phyloP scores from a whole-genome alignment of 306 rosid genomes.

The Acacia confusa region DNA sequence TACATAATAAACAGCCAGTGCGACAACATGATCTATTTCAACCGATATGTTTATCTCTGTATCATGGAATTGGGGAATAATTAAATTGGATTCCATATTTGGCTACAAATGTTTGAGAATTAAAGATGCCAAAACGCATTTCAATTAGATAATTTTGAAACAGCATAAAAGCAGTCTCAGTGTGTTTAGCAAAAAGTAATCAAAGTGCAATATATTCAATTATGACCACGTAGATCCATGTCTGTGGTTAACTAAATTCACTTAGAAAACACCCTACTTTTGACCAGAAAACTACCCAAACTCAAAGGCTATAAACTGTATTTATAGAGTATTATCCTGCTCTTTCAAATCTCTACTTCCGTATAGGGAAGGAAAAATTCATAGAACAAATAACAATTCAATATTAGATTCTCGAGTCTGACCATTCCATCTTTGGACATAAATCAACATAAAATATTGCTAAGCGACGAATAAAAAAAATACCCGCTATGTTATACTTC shows the following conservation, averaged over 20 bases:
- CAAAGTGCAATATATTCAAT: neutral
- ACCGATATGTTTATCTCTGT: slow-evolving; percentile 2
- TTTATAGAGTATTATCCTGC: neutral
- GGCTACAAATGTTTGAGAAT: neutral
- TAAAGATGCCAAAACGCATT: slow-evolving; percentile 2
- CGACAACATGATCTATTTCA: neutral
- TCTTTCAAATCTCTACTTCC: neutral
- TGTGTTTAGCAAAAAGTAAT: neutral
- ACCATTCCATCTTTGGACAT: neutral
- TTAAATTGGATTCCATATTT: slow-evolving; percentile 11
- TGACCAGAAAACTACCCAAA: neutral
- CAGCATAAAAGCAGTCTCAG: slow-evolving; percentile 8
- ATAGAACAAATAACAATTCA: slow-evolving; percentile 12
- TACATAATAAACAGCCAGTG: slow-evolving; percentile 18
- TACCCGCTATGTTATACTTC: neutral
- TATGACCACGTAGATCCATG: neutral
- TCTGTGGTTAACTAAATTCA: neutral
- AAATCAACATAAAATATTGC: slow-evolving; percentile 15
- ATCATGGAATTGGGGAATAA: neutral
- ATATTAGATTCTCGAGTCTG: slow-evolving; percentile 14
- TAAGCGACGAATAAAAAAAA: neutral
- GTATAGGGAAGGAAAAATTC: slow-evolving; percentile 10
- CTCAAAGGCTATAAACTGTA: neutral
- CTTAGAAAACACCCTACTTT: neutral
- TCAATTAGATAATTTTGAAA: neutral